phyloP scores from a whole-genome alignment of 345 rosid genomes.

The Jatropha curcas region DNA sequence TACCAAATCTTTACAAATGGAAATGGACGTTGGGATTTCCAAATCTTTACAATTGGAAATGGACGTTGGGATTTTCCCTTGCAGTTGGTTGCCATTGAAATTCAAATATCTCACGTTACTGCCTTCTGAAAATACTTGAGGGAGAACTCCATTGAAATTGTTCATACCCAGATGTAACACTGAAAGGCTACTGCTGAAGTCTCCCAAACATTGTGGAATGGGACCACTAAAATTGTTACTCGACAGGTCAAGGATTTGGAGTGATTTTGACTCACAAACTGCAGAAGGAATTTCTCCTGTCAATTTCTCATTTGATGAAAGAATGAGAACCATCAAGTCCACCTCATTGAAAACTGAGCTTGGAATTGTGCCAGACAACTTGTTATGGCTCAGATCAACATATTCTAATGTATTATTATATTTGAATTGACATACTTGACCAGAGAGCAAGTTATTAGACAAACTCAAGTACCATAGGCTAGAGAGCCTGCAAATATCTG shows the following conservation, averaged over 20 bases:
- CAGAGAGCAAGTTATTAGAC: too few relatives aligned
- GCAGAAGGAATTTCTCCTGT: neutral
- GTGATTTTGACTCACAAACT: neutral
- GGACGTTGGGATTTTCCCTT: slow-evolving; percentile 19
- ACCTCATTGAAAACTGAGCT: slow-evolving; percentile 4
- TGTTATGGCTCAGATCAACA: too few relatives aligned
- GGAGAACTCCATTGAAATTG: slow-evolving; percentile 9
- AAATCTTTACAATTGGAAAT: slow-evolving; percentile 10
- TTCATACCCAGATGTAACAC: slow-evolving; percentile 14
- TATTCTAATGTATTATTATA: too few relatives aligned
- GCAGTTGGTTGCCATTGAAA: slow-evolving; percentile 6
- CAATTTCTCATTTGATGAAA: neutral
- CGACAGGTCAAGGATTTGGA: slow-evolving; percentile 19
- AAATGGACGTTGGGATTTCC: too few relatives aligned
- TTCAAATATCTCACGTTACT: neutral
- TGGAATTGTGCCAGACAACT: slow-evolving; percentile 22
- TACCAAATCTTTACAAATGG: too few relatives aligned
- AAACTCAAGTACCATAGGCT: too few relatives aligned
- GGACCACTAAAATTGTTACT: slow-evolving; percentile 23
- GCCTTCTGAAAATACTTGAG: neutral
- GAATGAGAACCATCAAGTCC: neutral
- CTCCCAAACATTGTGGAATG: slow-evolving; percentile 29
- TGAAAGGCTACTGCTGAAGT: neutral
- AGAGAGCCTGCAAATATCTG: too few relatives aligned
- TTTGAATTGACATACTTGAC: too few relatives aligned